Percentiles rank a stretch among this genome's conserved stretches.
Evolutionary conservation across 352 stramenopile genomes (phyloP).

Genomic region (Aphanomyces cochlioides): DNA sequence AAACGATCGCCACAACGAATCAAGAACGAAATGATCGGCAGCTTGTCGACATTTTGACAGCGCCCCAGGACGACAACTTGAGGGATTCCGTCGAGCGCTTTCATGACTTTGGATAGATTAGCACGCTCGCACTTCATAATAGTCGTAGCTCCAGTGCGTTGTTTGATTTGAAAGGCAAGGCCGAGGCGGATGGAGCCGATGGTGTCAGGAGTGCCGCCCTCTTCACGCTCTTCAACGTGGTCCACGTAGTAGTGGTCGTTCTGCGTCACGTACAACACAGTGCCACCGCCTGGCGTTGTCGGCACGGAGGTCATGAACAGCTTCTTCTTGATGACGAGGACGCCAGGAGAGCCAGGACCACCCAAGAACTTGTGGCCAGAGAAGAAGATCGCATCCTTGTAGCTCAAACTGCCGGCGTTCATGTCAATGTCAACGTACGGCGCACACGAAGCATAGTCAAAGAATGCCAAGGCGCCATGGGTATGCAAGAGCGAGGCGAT

Average conservation of each 20-base stretch:
- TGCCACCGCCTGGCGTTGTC: slow-evolving; percentile 39
- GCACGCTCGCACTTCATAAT: slow-evolving; percentile 33
- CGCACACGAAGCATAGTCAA: slow-evolving; percentile 88
- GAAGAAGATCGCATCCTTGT: slow-evolving; percentile 90
- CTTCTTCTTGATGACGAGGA: slow-evolving; percentile 89
- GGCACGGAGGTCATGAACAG: slow-evolving; percentile 37
- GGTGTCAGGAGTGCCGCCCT: slow-evolving; percentile 90
- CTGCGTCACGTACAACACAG: slow-evolving; percentile 87
- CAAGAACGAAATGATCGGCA: slow-evolving; percentile 88
- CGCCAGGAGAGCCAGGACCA: slow-evolving; percentile 73
- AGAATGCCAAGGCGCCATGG: slow-evolving; percentile 78
- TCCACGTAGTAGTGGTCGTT: slow-evolving; percentile 77
- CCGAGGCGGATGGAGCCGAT: slow-evolving; percentile 81
- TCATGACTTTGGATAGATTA: not conserved
- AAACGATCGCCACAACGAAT: slow-evolving; percentile 67
- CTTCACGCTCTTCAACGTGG: slow-evolving; percentile 87
- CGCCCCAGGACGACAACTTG: slow-evolving; percentile 30
- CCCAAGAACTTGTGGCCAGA: slow-evolving; percentile 92
- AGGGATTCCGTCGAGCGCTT: not conserved
- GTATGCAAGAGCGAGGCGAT: slow-evolving; percentile 62
- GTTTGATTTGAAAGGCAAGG: slow-evolving; percentile 80
- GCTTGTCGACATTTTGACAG: slow-evolving; percentile 25
- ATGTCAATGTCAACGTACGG: slow-evolving; percentile 86
- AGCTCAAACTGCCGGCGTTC: slow-evolving; percentile 56
- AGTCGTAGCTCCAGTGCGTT: slow-evolving; percentile 30